phyloP scores from a whole-genome alignment of 2,329 filamentous ascomycete genomes.

The Neurospora sp. region DNA sequence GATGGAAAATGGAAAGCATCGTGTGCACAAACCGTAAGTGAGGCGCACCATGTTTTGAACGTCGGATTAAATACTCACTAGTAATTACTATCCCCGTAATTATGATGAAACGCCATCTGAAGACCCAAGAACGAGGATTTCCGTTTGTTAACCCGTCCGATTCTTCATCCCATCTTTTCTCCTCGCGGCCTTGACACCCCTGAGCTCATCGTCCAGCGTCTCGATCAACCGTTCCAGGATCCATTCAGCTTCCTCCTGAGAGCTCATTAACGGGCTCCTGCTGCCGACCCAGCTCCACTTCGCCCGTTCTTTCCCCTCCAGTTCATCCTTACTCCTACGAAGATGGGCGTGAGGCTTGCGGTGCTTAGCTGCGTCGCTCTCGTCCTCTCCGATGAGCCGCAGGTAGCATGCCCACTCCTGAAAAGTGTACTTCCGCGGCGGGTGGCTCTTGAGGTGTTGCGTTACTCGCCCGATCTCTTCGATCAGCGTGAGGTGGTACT shows the following conservation, averaged over 20 bases:
- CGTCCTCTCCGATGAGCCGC: slow-evolving; percentile 61
- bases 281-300: slow-evolving; percentile 67
- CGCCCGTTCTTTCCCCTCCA: slow-evolving; percentile 10
- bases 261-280: slow-evolving; percentile 58
- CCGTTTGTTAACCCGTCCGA: background rate
- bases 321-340: slow-evolving; percentile 5
- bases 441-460: slow-evolving; percentile 47
- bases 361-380: slow-evolving; percentile 40
- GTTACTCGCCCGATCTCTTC: slow-evolving; percentile 60
- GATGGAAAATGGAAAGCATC: background rate
- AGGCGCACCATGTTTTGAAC: background rate
- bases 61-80: background rate
- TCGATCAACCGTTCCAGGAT: slow-evolving; percentile 54
- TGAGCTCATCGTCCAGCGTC: slow-evolving; percentile 42
- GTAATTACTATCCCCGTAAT: background rate
- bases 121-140: background rate
- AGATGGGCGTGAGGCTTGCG: slow-evolving; percentile 20
- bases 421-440: slow-evolving; percentile 60
- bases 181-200: slow-evolving; percentile 17
- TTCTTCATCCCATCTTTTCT: background rate
- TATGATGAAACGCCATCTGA: background rate
- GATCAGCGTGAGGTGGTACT: slow-evolving; percentile 57
- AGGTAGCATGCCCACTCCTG: slow-evolving; percentile 84
- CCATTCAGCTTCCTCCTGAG: slow-evolving; percentile 62
- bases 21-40: background rate